Base-by-base conservation (phyloP, 495 filamentous ascomycete genomes). In the Chaetomium tenue region DNA sequence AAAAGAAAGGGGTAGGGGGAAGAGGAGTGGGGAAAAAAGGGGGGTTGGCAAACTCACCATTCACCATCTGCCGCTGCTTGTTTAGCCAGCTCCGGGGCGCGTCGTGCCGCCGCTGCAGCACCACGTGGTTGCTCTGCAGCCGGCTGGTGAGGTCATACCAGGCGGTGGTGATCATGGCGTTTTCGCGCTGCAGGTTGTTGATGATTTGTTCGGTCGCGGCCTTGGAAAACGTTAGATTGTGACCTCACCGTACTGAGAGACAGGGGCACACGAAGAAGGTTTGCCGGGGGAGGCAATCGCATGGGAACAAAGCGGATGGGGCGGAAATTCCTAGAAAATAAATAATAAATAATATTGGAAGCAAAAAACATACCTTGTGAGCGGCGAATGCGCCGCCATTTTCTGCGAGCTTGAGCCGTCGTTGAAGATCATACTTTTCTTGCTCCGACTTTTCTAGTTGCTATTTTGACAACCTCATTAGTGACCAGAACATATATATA, bases 141-240 rank as follows among this genome's bases (percentile, higher is more conserved):
- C 93, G 83, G 70, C 84, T 86, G 16, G 91, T 84, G 47, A 97
- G 83, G 68, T 97, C 91, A 76, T 96, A 96, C 91, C 91, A 98
- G 13, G 94, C 93, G 4, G 88, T 92, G 37, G 88, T 81, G 64
- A 98, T 91, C 75, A 98, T 85, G 58, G 79, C 81, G 66, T 92
- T 91, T 76, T 98, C 94, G 63, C 89, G 87, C 72, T 90, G 84
- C 51, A 91, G 81, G 62, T 88, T 89, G 68, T 88, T 87, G 65
- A 86, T 87, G 61, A 80, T 77, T 63, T 87, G 78, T 47, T 89
- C 85, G 68, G 83, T 80, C 69, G 83, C 77, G 70, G 85, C 82
- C 77, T 84, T 15, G 20, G 15, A 26, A 13, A 39, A 16, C 26
- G 56, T 60, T 46, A 22, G 37, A 20, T 37, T 56, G 33, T 11